Evolutionary conservation across 306 rosid species (phyloP), one percentile per base, ranked within the genome.

Genomic region (Trifolium subterraneum): DNA sequence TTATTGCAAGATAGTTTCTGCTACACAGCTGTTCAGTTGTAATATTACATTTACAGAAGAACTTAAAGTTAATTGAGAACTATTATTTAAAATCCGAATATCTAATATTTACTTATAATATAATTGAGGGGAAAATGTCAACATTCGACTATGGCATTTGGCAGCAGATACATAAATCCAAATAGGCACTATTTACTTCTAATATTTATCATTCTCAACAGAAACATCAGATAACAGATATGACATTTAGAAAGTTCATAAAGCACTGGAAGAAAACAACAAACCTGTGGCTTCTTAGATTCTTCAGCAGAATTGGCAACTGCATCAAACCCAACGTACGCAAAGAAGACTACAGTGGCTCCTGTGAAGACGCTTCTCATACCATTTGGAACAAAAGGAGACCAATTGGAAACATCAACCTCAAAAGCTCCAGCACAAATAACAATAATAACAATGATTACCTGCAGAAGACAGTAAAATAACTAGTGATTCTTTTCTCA

Each of bases 231-330:
- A 64, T 13, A 39, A 31, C 18, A 73, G 55, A 64, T 36, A 60
- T 4, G 73, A 25, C 64, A 70, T 45, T 75, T 54, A 71, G 60
- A 65, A 72, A 75, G 54, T 71, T 41, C 62, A 67, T 66, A 78
- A 63, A 69, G 77, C 45, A 84, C 7, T 10, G 29, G 44, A 70
- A 78, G 55, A 70, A 75, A 25, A 54, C 60, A 48, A 74, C 45
- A 56, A 74, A 92, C 98, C 98, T 92, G 96, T 1, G 98, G 99
- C 73, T 84, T 87, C 84, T 87, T 95, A 74, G 99, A 85, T 85
- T 95, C 99, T 86, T 95, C 99, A 7, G 99, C 99, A 78, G 99
- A 95, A 87, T 95, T 95, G 36, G 99, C 99, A 87, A 95, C 98
- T 18, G 99, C 99, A 81, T 95, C 99, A 83, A 95, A 95, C 55